Base-by-base conservation (phyloP, 2,329 filamentous ascomycete genomes). In the Colletotrichum lupini region DNA sequence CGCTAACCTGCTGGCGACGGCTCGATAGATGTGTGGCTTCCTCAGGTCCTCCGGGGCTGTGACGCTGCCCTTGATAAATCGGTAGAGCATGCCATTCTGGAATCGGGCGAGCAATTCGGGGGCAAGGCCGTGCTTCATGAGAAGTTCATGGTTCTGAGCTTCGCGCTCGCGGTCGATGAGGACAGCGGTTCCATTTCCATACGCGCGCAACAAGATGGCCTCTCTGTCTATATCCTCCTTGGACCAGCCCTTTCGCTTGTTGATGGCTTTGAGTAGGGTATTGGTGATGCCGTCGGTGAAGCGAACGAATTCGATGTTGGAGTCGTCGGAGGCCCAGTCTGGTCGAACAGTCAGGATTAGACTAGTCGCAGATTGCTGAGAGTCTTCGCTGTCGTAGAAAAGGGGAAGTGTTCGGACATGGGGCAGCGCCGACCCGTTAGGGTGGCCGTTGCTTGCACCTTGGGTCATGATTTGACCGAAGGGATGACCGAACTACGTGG, bases 251-350 rank as follows among this genome's bases (percentile, higher is more conserved):
- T 86, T 82, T 30, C 87, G 87, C 76, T 87, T 89, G 81, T 94
- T 94, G 80, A 93, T 84, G n/a, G 92, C 92, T 82, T 95, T 95
- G 75, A 95, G 87, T 61, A 96, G 86, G 62, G 95, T 98, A 84
- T 99, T 99, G 77, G 97, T 99, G 85, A 98, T 99, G 80, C 97
- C 97, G 80, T 99, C 97, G 52, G 95, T 99, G 86, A 98, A 99
- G 76, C 94, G 92, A 77, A 95, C 89, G 80, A 98, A 94, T 79
- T 97, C 92, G 78, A 99, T 89, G 56, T 92, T 90, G 70, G 94
- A 93, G 76, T 92, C 91, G 46, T 89, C 86, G 60, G 89, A 88
- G 77, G 91, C 88, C 97, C 97, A 99, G 78, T 97, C 91, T 12
- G 95, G 95, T 73, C 92, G 90, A 74, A 98, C 87, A 32, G 94